Evolutionary conservation across 1,284 basidiomycete species (phyloP), one percentile per base, ranked within the genome.

Genomic region (Cryptococcus hybrid): DNA sequence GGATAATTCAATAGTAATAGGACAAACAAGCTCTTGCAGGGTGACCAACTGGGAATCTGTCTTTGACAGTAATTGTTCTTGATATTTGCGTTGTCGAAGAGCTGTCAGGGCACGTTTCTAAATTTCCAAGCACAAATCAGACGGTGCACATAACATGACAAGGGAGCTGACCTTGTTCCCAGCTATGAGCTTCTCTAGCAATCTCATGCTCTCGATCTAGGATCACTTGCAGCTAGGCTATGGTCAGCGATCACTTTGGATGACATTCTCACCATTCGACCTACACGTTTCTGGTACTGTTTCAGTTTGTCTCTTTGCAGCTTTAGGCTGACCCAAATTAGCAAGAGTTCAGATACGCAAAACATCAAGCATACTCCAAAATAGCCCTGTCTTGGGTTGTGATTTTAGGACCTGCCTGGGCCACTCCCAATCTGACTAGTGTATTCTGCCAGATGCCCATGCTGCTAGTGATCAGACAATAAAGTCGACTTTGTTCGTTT

Each of bases 331-430:
- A 2, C 5, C 30, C 11, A 35, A 15, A 67, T 44, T 69, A 60
- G 58, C 58, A 56, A n/a, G 55, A 62, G 61, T 55, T 5, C n/a
- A 9, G 35, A 24, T 34, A 11, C 7, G 15, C n/a, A 36, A 5
- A 34, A 35, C n/a, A 38, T 40, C 7, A 35, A 11, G 70, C 88
- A 72, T 68, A 97, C 94, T 97, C 93, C 57, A 98, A 84, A 54
- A 98, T 88, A 43, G 94, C 94, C 58, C 88, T 84, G 78, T 99
- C 95, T 73, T 96, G 94, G 43, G 86, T 81, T 7, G 95, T 98
- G 65, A 99, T 87, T 82, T 90, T 95, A 44, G 89, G 90, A 40
- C 84, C 81, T 38, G 90, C 90, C 76, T 90, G 89, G 63, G 83
- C 85, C 45, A 75, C 61, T 52, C 78, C 78, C 70, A 78, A 71